Conservation (phyloP, 176 grass and related monocot species). For the Dactylis glomerata region DNA sequence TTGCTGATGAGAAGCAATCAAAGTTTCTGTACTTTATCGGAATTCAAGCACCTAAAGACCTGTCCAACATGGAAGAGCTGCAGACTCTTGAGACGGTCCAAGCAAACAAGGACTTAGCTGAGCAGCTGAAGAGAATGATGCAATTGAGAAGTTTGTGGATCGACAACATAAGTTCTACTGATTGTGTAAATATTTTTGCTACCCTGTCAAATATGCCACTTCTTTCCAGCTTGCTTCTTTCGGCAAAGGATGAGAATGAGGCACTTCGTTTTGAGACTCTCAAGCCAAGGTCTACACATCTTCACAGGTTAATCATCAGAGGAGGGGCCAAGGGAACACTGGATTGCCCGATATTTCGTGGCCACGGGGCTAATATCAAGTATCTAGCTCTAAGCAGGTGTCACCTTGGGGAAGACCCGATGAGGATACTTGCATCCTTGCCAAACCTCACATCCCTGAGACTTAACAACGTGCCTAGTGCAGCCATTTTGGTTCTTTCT, state of each 20-base stretch:
- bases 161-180: slow-evolving; percentile 8
- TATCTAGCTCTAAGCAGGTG: slow-evolving; percentile 36
- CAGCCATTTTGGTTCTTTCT: neutral
- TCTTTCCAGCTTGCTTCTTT: slow-evolving; percentile 40
- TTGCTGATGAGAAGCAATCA: slow-evolving; percentile 1
- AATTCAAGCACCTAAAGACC: neutral
- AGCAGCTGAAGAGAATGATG: neutral
- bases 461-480: neutral
- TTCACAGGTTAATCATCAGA: slow-evolving; percentile 23
- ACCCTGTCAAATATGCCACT: slow-evolving; percentile 5
- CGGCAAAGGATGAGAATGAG: slow-evolving; percentile 12
- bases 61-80: neutral
- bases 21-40: slow-evolving; percentile 3
- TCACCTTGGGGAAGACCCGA: neutral
- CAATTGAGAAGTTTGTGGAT: slow-evolving; percentile 16
- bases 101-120: slow-evolving; percentile 3
- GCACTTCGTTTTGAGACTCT: slow-evolving; percentile 6
- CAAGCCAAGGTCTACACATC: neutral
- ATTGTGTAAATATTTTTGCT: slow-evolving; percentile 16
- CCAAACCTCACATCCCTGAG: neutral
- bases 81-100: slow-evolving; percentile 19
- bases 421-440: neutral
- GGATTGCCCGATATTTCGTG: slow-evolving; percentile 1
- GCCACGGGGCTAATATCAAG: neutral
- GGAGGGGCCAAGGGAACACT: neutral